Evolutionary conservation across 2,329 filamentous ascomycete species (phyloP).

Genomic region (Trichoderma koningii): DNA sequence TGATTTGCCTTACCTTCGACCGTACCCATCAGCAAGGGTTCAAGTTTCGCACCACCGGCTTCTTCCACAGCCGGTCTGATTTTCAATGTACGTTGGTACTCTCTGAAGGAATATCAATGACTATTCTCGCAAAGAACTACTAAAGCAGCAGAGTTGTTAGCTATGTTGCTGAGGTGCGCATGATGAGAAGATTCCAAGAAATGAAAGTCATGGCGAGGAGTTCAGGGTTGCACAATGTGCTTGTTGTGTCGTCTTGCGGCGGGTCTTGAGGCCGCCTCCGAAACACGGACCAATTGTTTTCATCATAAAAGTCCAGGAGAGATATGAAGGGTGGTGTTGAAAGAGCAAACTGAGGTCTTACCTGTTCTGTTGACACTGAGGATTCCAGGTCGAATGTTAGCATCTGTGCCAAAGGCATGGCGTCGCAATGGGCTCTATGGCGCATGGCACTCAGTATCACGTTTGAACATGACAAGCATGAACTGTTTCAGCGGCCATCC

Average conservation of each 20-base stretch:
- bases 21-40: background rate
- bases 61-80: background rate
- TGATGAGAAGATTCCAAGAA: background rate
- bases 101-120: background rate
- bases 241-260: conserved; percentile 75
- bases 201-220: background rate
- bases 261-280: conserved; percentile 92
- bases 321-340: conserved; percentile 21
- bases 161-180: conserved; percentile 1
- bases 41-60: background rate
- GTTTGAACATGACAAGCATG: too few species aligned
- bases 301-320: conserved; percentile 54
- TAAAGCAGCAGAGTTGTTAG: conserved; percentile 13
- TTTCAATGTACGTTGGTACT: background rate
- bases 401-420: background rate
- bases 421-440: background rate
- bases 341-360: conserved; percentile 14
- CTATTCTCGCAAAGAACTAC: background rate
- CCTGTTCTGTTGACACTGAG: conserved; percentile 8
- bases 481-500: background rate
- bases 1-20: conserved; percentile 1
- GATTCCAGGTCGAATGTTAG: background rate
- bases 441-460: background rate
- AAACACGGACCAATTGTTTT: conserved; percentile 94
- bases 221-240: conserved; percentile 76